Evolutionary conservation across 306 rosid species (phyloP), one percentile per base, ranked within the genome.

Genomic region (Vigna nakashimae): DNA sequence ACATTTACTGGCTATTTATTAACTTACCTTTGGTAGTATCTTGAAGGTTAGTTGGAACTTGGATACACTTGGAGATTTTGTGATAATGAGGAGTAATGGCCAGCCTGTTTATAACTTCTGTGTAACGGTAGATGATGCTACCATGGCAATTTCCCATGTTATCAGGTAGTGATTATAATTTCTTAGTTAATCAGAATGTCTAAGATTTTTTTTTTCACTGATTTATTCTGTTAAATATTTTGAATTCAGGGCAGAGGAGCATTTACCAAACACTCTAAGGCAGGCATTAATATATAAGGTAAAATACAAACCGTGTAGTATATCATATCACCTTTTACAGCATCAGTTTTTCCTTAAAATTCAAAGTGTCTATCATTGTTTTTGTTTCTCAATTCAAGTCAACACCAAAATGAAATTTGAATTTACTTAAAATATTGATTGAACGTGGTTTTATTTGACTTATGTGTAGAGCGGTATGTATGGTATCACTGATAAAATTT

Each of bases 31-130:
- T 90, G 92, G 83, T 89, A 86, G 96, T 88, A 86, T 91, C 84
- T 71, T 95, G 93, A 95, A 95, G 99, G 98, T 95, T 84, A 90
- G 90, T 85, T 95, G 99, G 99, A 95, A 92, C 84, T 88, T 95
- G 92, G 92, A 91, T 84, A 92, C 99, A 0, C 98, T 95, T 77
- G 98, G 98, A 84, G 97, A 93, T 89, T 93, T 93, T 88, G 99
- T 95, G 56, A 84, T 95, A 45, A 92, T 95, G 99, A 88, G 99
- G 86, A 95, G 99, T 87, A 95, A 95, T 67, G 99, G 99, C 69
- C 98, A 91, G 65, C 99, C 97, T 14, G 97, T 95, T 79, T 95
- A 95, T 85, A 95, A 95, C 84, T 95, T 95, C 80, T 95, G 98
- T 74, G 99, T 95, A 73, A 92, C 99, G 1, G 96, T 92, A 49